Base-by-base conservation (phyloP, 768 basidiomycete species). In the Lactifluus hygrophoroides region DNA sequence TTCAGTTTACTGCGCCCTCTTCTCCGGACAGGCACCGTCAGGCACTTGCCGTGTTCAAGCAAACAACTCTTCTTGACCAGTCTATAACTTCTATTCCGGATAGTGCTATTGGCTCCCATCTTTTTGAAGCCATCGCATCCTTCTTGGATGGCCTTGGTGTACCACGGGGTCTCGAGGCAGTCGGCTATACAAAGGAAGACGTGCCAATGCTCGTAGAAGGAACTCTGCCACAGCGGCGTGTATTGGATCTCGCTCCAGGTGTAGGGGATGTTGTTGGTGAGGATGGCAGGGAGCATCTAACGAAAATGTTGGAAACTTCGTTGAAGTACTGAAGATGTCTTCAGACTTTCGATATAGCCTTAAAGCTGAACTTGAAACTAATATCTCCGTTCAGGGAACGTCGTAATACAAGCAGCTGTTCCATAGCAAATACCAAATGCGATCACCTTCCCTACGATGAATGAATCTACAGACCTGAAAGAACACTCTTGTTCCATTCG, bases 1-100 rank as follows among this genome's bases (percentile, higher is more conserved):
- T 98, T 79, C 83, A 88, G 67, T 97, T 94, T 72, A 97, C 95
- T 8, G 88, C 95, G 0, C 94, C 95, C 7, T 94, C 94, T 5
- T 86, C 91, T 0, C 92, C 94, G 2, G 83, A 86, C 60, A 86
- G 94, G 43, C 94, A 98, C 72, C 86, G 94, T 45, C 84, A 91
- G 70, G 90, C 85, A 1, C 79, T 94, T 16, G 84, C 88, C 2
- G 84, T 95, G 66, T 97, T 96, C 78, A 82, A 78, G 42, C 70
- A 74, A 56, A 83, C 82, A 0, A 83, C 77, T 25, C 69, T 76
- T n/a, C 76, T 83, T 1, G 84, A 90, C 72, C 80, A 88, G 14
- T 80, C 82, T 2, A 84, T 91, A 64, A 73, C 78, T 3, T 80
- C 82, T 37, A 84, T 94, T 51, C 81, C 90, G 0, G 90, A 93